Evolutionary conservation across 129 eudicot species (phyloP).

Genomic region (Escallonia rubra): DNA sequence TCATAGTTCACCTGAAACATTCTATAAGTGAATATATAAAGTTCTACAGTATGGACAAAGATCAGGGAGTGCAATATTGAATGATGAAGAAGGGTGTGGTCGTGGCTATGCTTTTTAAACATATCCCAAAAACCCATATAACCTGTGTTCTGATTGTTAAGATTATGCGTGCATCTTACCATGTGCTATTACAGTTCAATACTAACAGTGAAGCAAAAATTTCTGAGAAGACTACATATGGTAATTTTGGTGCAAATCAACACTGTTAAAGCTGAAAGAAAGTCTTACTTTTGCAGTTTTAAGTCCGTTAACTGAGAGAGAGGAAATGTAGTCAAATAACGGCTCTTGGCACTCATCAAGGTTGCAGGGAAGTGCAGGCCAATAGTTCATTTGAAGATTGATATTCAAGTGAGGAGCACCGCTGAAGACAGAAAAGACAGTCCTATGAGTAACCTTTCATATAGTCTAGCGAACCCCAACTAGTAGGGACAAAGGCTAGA

Average conservation of each 20-base stretch:
- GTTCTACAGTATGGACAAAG: not conserved
- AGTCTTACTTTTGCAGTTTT: constrained; percentile 73
- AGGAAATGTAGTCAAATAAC: constrained; percentile 64
- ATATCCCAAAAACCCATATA: too few species aligned
- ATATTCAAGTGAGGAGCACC: constrained; percentile 91
- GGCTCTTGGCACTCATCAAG: constrained; percentile 86
- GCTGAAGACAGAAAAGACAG: constrained; percentile 30
- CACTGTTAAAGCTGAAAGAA: not conserved
- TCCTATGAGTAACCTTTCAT: not conserved
- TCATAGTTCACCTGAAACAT: constrained; percentile 69
- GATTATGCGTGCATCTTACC: too few species aligned
- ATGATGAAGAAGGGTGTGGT: too few species aligned
- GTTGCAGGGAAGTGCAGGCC: constrained; percentile 94
- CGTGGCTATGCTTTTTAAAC: too few species aligned
- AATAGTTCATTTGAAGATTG: constrained; percentile 95
- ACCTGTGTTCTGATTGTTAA: too few species aligned
- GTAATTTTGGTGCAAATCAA: too few species aligned
- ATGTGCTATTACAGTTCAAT: too few species aligned
- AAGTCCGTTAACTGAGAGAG: constrained; percentile 59
- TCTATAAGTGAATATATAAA: constrained; percentile 22
- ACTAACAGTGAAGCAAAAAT: too few species aligned
- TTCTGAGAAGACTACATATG: too few species aligned
- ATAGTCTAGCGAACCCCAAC: not conserved
- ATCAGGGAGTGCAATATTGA: not conserved
- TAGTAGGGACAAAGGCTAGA: too few species aligned